A percentile compares a stretch with the other conserved stretches of the same genome.
Conservation (phyloP, 805 yeast genomes). For the Yueomyces sp. region DNA sequence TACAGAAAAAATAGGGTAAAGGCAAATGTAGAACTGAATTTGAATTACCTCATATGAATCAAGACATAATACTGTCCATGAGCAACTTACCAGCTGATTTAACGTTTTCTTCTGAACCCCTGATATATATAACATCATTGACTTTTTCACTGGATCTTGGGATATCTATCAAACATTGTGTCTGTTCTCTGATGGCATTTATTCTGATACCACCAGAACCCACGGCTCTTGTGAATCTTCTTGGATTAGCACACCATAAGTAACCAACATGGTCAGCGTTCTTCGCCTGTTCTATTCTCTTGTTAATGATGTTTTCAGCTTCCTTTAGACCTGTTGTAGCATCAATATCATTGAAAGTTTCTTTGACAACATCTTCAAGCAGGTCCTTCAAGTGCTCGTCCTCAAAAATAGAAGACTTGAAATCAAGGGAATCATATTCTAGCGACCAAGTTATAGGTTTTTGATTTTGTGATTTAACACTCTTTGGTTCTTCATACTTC, state of each 20-base stretch:
- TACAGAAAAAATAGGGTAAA: too few species aligned
- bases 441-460: slow-evolving; percentile 54
- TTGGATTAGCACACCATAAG: slow-evolving; percentile 43
- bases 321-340: slow-evolving; percentile 21
- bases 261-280: slow-evolving; percentile 41
- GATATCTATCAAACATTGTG: slow-evolving; percentile 47
- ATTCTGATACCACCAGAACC: slow-evolving; percentile 69
- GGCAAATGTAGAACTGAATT: too few species aligned
- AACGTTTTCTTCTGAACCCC: slow-evolving; percentile 46
- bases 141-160: slow-evolving; percentile 45
- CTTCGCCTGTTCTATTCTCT: slow-evolving; percentile 34
- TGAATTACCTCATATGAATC: too few species aligned
- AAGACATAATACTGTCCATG: slow-evolving; percentile 9
- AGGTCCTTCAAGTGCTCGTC: slow-evolving; percentile 33
- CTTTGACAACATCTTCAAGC: slow-evolving; percentile 30
- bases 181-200: slow-evolving; percentile 42
- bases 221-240: slow-evolving; percentile 45
- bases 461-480: slow-evolving; percentile 10
- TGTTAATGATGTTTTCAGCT: slow-evolving; percentile 29
- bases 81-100: slow-evolving; percentile 33
- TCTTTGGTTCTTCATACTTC: slow-evolving; percentile 18
- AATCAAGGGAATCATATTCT: slow-evolving; percentile 26
- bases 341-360: slow-evolving; percentile 31
- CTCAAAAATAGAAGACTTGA: slow-evolving; percentile 15
- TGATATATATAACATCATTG: slow-evolving; percentile 41